Evolutionary conservation across 352 stramenopile species (phyloP).

Genomic region (Pythium angustatum): DNA sequence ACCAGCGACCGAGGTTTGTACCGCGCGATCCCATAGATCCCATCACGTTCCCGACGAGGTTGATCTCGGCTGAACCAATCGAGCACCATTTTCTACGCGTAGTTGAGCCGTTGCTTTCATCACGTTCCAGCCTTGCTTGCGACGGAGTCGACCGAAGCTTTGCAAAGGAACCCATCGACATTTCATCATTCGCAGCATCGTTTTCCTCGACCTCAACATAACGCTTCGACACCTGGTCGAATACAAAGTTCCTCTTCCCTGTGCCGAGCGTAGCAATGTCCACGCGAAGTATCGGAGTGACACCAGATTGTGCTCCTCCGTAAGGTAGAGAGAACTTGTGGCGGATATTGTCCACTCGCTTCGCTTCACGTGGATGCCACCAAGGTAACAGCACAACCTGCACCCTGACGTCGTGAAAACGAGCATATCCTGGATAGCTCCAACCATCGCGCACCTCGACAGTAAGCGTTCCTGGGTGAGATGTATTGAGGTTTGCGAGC

Average conservation of each 20-base stretch:
- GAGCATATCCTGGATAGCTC: conserved; percentile 78
- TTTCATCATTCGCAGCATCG: conserved; percentile 40
- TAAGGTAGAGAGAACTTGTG: conserved; percentile 85
- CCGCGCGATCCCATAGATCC: conserved; percentile 52
- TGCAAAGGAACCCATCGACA: conserved; percentile 4
- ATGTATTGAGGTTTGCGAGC: conserved; percentile 87
- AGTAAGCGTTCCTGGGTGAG: conserved; percentile 71
- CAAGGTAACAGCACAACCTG: conserved; percentile 84
- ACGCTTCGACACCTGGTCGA: conserved; percentile 82
- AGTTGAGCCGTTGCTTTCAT: conserved; percentile 51
- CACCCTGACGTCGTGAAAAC: conserved; percentile 85
- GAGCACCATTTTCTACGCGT: conserved; percentile 71
- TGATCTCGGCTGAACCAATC: conserved; percentile 81
- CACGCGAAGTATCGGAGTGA: conserved; percentile 83
- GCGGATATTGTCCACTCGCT: conserved; percentile 69
- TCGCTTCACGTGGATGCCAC: conserved; percentile 79
- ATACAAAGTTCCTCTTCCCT: conserved; percentile 82
- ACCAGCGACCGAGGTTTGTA: conserved; percentile 81
- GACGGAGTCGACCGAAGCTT: conserved; percentile 11
- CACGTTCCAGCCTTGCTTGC: conserved; percentile 35
- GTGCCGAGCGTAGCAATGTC: conserved; percentile 70
- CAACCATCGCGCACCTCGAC: conserved; percentile 86
- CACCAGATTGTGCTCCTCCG: conserved; percentile 80
- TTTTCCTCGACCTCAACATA: conserved; percentile 85
- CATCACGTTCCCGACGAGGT: conserved; percentile 87